phyloP scores from a whole-genome alignment of 352 stramenopile genomes.

The Phytophthora chlamydospora region DNA sequence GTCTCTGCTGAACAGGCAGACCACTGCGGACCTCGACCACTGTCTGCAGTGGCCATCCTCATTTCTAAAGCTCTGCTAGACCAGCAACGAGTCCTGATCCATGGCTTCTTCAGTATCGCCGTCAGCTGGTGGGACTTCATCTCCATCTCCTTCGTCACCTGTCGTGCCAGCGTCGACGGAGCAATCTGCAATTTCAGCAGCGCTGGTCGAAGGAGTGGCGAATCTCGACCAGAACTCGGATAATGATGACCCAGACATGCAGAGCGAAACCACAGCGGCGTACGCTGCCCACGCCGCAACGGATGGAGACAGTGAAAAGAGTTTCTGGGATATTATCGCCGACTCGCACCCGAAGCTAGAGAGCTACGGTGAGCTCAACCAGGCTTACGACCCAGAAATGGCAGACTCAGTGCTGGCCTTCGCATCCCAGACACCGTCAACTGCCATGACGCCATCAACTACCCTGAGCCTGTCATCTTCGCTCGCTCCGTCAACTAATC shows the following conservation, averaged over 20 bases:
- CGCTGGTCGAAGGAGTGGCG: conserved; percentile 32
- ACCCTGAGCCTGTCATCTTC: conserved; percentile 19
- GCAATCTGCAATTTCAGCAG: conserved; percentile 31
- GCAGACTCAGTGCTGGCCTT: conserved; percentile 32
- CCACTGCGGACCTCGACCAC: no score
- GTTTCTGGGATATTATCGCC: conserved; percentile 46
- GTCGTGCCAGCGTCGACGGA: conserved; percentile 66
- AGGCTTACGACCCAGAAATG: conserved; percentile 48
- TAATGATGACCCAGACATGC: conserved; percentile 14
- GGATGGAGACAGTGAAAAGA: conserved; percentile 65
- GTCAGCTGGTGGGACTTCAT: conserved; percentile 5
- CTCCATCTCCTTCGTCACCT: conserved; percentile 9
- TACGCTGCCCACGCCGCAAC: conserved; percentile 14
- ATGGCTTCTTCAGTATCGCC: conserved; percentile 71
- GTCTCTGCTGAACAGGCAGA: no score
- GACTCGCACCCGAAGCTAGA: conserved; percentile 42
- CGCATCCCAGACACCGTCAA: conserved; percentile 19
- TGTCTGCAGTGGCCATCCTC: conserved; percentile 13
- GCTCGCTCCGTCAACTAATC: conserved; percentile 28
- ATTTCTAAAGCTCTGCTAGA: conserved; percentile 44
- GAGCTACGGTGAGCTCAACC: conserved; percentile 24
- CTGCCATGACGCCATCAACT: background rate
- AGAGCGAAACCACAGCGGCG: background rate
- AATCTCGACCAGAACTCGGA: conserved; percentile 37
- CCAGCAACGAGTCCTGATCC: conserved; percentile 45